These are phyloP conservation scores for Castanospermum australe DNA, from an alignment of 306 rosid species.

Conservation along the genomic window DNA sequence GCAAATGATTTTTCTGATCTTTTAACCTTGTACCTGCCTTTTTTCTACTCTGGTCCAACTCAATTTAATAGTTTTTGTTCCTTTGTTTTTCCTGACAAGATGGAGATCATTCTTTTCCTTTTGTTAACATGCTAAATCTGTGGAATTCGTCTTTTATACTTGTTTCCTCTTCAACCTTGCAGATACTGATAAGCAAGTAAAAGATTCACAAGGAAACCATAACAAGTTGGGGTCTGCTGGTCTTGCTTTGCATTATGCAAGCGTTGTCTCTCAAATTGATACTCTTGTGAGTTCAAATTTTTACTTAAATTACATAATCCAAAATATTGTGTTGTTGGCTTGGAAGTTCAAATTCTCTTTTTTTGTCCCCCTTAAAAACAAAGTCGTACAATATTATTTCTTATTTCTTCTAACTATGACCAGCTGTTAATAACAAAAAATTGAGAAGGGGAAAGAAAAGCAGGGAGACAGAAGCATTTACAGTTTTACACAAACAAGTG, in stretches of 20 bases:
- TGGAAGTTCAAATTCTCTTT: neutral
- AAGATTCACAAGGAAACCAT: conserved; percentile 57
- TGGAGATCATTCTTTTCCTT: neutral
- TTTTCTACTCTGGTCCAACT: conserved; percentile 12
- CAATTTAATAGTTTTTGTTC: neutral
- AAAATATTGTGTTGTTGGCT: conserved; percentile 13
- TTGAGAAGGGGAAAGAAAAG: neutral
- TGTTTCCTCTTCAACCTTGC: conserved; percentile 36
- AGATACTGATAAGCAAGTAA: conserved; percentile 59
- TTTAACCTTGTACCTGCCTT: conserved; percentile 1
- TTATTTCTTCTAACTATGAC: neutral
- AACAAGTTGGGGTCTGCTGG: conserved; percentile 90
- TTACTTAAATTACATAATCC: conserved; percentile 13
- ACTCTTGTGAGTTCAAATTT: conserved; percentile 70
- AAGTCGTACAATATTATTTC: neutral
- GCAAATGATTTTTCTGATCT: conserved; percentile 23
- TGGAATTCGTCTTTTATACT: neutral
- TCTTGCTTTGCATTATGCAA: conserved; percentile 97
- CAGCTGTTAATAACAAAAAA: neutral
- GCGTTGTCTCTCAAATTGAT: conserved; percentile 86
- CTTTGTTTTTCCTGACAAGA: conserved; percentile 13
- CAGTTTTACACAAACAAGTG: neutral
- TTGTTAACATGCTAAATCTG: neutral
- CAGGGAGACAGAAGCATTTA: neutral
- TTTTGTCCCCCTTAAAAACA: neutral